phyloP scores from a whole-genome alignment of 352 stramenopile species.

The Phytopythium boreale region DNA sequence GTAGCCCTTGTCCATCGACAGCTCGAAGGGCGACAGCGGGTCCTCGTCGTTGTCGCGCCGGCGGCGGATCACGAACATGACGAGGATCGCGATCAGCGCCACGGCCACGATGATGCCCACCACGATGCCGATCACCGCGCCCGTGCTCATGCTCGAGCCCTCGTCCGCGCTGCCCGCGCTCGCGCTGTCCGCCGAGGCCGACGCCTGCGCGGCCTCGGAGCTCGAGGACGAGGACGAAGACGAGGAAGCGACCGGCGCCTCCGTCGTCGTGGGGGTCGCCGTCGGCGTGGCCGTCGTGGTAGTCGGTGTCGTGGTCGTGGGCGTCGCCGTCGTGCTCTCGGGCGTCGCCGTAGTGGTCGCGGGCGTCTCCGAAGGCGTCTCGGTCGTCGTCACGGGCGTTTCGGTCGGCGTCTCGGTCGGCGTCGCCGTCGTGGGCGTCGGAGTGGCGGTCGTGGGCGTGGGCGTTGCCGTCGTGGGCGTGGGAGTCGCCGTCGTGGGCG shows the following conservation, averaged over 20 bases:
- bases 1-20: constrained; percentile 86
- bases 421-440: constrained; percentile 11
- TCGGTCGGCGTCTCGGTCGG: constrained; percentile 11
- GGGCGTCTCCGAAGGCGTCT: constrained; percentile 18
- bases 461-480: constrained; percentile 16
- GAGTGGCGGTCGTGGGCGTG: constrained; percentile 11
- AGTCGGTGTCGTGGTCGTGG: constrained; percentile 10
- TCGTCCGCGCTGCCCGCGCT: constrained; percentile 20
- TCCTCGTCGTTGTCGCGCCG: constrained; percentile 64
- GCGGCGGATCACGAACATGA: constrained; percentile 54
- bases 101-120: constrained; percentile 61
- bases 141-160: constrained; percentile 59
- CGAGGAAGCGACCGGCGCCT: background rate
- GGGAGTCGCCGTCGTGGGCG: constrained; percentile 11
- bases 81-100: constrained; percentile 49
- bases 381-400: constrained; percentile 18
- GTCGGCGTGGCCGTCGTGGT: constrained; percentile 15
- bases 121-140: constrained; percentile 66
- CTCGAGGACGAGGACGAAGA: constrained; percentile 9
- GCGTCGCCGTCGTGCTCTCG: constrained; percentile 13
- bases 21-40: constrained; percentile 76
- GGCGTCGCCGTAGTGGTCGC: constrained; percentile 9
- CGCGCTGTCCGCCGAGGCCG: constrained; percentile 6
- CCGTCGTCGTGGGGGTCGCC: constrained; percentile 8
- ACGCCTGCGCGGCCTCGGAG: constrained; percentile 2